A percentile compares a stretch with the other conserved stretches of the same genome.
Evolutionary conservation across 176 grass and related monocot species (phyloP).

Genomic region (Pontederia crassipes): DNA sequence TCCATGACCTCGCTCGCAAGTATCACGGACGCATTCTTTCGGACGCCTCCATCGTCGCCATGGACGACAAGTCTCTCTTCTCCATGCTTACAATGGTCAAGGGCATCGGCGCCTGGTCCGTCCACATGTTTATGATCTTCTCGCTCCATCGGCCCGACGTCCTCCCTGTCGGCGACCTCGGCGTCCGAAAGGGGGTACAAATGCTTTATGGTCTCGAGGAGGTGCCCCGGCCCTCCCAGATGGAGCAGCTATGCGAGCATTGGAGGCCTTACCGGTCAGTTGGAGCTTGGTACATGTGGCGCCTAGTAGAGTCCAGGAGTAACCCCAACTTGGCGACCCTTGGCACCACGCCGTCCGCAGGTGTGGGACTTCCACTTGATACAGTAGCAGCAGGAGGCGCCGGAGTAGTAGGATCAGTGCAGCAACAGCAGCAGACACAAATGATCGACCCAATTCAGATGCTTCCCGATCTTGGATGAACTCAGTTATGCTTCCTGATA

Average conservation of each 20-base stretch:
- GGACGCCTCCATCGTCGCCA: constrained; percentile 26
- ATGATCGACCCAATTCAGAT: constrained; percentile 10
- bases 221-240: constrained; percentile 44
- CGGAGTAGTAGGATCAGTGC: background rate
- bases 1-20: constrained; percentile 30
- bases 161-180: constrained; percentile 51
- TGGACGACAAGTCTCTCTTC: constrained; percentile 21
- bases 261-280: constrained; percentile 57
- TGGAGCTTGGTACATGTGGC: constrained; percentile 72
- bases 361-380: background rate
- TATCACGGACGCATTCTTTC: constrained; percentile 41
- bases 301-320: constrained; percentile 42
- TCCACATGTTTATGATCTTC: constrained; percentile 83
- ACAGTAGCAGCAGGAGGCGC: background rate
- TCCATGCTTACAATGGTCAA: constrained; percentile 24
- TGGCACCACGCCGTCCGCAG: no score
- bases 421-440: background rate
- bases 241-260: constrained; percentile 32
- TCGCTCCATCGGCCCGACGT: constrained; percentile 59
- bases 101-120: constrained; percentile 17
- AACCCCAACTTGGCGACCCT: background rate
- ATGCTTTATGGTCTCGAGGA: constrained; percentile 22
- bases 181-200: constrained; percentile 42
- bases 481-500: background rate
- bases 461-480: constrained; percentile 13